phyloP scores from a whole-genome alignment of 331 rosid species.

The Rosa hybrid region DNA sequence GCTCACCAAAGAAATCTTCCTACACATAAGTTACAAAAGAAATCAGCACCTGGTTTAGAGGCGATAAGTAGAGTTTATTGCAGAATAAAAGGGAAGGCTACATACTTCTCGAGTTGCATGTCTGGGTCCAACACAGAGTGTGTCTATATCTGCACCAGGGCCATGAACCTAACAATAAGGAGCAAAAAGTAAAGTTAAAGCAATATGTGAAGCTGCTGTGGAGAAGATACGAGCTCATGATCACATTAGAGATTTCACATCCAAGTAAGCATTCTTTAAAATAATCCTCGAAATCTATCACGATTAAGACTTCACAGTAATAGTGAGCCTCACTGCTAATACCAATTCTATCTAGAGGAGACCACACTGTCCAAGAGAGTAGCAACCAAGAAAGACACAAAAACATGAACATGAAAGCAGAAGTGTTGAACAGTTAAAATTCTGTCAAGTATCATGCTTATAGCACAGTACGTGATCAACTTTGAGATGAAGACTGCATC shows the following conservation, averaged over 20 bases:
- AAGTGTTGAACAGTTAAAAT: background rate
- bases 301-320: background rate
- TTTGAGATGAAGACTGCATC: background rate
- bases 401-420: background rate
- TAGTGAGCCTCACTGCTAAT: background rate
- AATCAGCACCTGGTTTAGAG: conserved; percentile 21
- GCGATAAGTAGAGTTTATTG: background rate
- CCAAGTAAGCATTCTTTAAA: background rate
- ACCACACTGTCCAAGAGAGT: background rate
- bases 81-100: conserved; percentile 19
- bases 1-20: conserved; percentile 97
- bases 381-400: background rate
- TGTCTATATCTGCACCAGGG: conserved; percentile 97
- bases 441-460: background rate
- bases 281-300: background rate
- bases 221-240: conserved; percentile 7
- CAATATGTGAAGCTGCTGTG: background rate
- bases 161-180: conserved; percentile 77
- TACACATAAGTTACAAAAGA: conserved; percentile 36
- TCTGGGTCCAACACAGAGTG: conserved; percentile 98
- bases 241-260: conserved; percentile 2
- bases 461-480: background rate
- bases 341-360: background rate
- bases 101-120: conserved; percentile 91
- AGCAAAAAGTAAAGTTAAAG: background rate